Percentiles rank a stretch among this genome's conserved stretches.
Conservation (phyloP, 345 rosid genomes). For the Citrus mangshanensis region DNA sequence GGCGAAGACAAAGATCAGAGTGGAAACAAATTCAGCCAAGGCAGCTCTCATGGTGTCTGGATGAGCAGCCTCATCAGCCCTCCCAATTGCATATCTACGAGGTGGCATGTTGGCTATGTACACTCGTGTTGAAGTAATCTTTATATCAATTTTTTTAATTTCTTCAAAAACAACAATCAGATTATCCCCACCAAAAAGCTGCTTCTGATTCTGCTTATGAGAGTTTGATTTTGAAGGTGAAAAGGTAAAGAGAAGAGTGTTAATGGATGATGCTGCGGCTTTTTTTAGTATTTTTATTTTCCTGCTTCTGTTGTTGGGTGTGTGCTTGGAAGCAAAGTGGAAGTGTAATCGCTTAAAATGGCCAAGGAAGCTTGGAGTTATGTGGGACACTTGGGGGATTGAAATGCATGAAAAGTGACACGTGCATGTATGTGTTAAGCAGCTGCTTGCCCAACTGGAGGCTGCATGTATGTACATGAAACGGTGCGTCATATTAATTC, state of each 20-base stretch:
- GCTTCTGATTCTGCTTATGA: background rate
- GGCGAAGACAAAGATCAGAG: constrained; percentile 68
- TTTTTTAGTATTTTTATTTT: no score
- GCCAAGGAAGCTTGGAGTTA: constrained; percentile 13
- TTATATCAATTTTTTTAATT: background rate
- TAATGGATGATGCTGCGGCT: background rate
- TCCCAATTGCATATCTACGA: constrained; percentile 40
- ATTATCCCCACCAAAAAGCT: no score
- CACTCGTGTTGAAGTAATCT: background rate
- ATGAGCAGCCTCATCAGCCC: constrained; percentile 48
- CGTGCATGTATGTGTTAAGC: constrained; percentile 22
- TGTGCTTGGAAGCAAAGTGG: constrained; percentile 38
- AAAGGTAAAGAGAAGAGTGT: background rate
- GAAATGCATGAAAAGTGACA: constrained; percentile 22
- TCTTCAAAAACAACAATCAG: background rate
- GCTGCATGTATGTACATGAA: background rate
- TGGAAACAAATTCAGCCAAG: constrained; percentile 67
- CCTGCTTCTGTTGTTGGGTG: background rate
- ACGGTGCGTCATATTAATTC: background rate
- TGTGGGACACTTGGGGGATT: constrained; percentile 37
- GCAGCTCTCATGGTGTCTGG: constrained; percentile 55
- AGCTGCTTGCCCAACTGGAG: constrained; percentile 1
- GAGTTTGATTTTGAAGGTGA: background rate
- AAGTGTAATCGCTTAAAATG: constrained; percentile 14
- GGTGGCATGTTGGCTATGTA: constrained; percentile 21